These are phyloP conservation scores for Arachnomyces sp. DNA, from an alignment of 2,329 filamentous ascomycete genomes.

Conservation along the genomic window DNA sequence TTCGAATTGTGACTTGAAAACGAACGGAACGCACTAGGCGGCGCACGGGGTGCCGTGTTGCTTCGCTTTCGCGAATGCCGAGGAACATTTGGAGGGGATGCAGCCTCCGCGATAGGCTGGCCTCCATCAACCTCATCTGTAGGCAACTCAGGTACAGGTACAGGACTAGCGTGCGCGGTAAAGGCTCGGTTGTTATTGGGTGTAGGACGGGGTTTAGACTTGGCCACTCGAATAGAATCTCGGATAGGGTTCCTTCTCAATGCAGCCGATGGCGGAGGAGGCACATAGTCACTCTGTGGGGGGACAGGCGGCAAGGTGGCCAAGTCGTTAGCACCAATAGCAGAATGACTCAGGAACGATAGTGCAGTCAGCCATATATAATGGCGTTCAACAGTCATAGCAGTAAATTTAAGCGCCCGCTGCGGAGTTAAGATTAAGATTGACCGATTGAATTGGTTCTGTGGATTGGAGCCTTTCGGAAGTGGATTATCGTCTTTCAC, in stretches of 20 bases:
- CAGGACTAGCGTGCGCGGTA: conserved; percentile 18
- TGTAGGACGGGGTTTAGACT: conserved; percentile 53
- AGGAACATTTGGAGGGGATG: conserved; percentile 47
- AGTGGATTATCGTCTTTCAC: conserved; percentile 88
- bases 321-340: conserved; percentile 70
- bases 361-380: conserved; percentile 92
- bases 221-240: conserved; percentile 84
- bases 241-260: conserved; percentile 58
- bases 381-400: conserved; percentile 72
- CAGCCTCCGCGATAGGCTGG: conserved; percentile 34
- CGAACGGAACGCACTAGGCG: conserved; percentile 66
- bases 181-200: conserved; percentile 35
- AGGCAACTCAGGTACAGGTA: conserved; percentile 28
- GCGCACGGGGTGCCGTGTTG: conserved; percentile 70
- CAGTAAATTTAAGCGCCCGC: conserved; percentile 90
- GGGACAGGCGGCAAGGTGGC: conserved; percentile 51
- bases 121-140: conserved; percentile 19
- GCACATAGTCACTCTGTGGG: conserved; percentile 23
- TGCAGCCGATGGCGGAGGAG: conserved; percentile 40
- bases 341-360: conserved; percentile 88
- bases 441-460: conserved; percentile 73
- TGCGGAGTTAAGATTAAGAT: conserved; percentile 92
- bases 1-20: conserved; percentile 48
- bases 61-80: conserved; percentile 78
- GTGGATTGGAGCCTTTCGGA: conserved; percentile 57